phyloP scores from a whole-genome alignment of 2,329 filamentous ascomycete genomes.

The Apiospora marii region DNA sequence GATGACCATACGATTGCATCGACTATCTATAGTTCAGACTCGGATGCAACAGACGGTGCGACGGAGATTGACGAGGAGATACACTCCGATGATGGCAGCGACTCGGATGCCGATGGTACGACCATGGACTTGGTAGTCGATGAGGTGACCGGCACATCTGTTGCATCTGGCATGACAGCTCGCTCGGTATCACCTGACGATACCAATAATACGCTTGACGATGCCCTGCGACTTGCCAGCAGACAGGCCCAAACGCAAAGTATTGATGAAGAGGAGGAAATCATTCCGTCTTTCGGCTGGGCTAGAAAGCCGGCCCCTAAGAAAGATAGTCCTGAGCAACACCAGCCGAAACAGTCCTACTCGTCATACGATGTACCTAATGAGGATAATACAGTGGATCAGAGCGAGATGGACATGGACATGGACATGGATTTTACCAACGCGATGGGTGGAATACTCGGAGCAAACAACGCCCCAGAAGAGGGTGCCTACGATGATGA shows the following conservation, averaged over 20 bases:
- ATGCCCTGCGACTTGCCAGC: conserved; percentile 78
- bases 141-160: conserved; percentile 74
- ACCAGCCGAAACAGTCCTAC: conserved; percentile 36
- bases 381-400: conserved; percentile 29
- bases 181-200: conserved; percentile 62
- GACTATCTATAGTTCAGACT: conserved; percentile 77
- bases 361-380: neutral
- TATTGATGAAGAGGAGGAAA: conserved; percentile 71
- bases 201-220: conserved; percentile 78
- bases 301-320: conserved; percentile 60
- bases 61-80: conserved; percentile 63
- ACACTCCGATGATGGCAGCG: conserved; percentile 54
- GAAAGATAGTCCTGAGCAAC: conserved; percentile 48
- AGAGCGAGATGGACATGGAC: conserved; percentile 49
- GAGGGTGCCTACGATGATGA: conserved; percentile 66
- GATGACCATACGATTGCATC: conserved; percentile 76
- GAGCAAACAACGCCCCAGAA: conserved; percentile 43
- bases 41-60: conserved; percentile 62
- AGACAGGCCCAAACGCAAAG: conserved; percentile 77
- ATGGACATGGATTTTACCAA: conserved; percentile 65
- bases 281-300: conserved; percentile 82
- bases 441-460: conserved; percentile 62
- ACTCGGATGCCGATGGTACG: conserved; percentile 73
- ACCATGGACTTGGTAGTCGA: conserved; percentile 84
- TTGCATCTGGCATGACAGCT: conserved; percentile 66